Evolutionary conservation across 192 early-diverging fungal genomes (phyloP), one percentile per base, ranked within the genome.

Genomic region (Kickxella alabastrina): DNA sequence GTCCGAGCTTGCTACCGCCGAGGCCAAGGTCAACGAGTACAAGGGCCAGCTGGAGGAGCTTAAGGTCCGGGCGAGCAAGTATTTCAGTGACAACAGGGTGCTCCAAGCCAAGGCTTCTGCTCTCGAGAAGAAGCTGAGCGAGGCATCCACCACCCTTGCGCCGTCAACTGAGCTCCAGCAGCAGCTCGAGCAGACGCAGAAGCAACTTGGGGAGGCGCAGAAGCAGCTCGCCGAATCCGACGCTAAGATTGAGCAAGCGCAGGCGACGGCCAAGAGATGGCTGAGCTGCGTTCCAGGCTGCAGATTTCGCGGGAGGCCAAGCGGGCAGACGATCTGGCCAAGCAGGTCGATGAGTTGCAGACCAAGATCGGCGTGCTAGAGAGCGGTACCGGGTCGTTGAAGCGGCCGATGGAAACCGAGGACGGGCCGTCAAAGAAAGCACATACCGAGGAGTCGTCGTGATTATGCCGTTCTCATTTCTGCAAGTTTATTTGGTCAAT

Each of bases 261-360:
- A 69, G 18, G 59, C 48, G 18, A 60, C 45, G 29, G 60, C 58
- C 10, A 71, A 71, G 26, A 63, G 17, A 52, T 61, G 37, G 65
- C 64, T 1, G 75, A 79, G 52, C 57, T 82, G 67, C 67, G 75
- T 17, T 62, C 69, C 6, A 58, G 57, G 50, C 61, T 82, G 21
- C 68, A 71, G 65, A 55, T 82, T 5, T 67, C 65, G 24, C 27
- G 50, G 21, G 76, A 69, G 6, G 75, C 59, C 1, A 82, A 75
- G 40, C 70, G 75, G 24, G 70, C 76, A 10, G 54, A 57, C 3
- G 57, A 62, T 10, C 39, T 82, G 37, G 73, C 76, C 38, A 59
- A 52, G 14, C 70, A 57, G 40, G 54, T 79, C 3, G 37, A 50
- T 1, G 57, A 40, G 28, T 45, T 68, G 41, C 57, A 62, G 32